Base-by-base conservation (phyloP, 768 basidiomycete genomes). In the Rhodosporidiobolus sp. region DNA sequence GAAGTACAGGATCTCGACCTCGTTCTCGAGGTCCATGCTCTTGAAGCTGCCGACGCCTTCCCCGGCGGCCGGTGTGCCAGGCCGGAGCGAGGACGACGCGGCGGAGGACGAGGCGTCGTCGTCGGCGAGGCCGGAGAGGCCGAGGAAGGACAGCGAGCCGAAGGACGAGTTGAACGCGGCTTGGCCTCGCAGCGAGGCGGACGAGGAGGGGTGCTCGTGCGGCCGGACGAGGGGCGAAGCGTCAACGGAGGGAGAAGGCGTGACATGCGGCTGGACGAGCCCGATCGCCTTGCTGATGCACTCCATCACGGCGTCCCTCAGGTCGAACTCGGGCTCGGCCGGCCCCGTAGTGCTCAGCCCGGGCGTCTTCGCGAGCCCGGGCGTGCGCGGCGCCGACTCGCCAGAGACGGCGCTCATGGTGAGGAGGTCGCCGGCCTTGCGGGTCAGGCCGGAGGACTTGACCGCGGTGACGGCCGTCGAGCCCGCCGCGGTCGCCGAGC, bases 241-340 rank as follows among this genome's bases (percentile, higher is more conserved):
- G 28, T 80, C 70, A 0, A 75, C 80, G 7, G 81, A 75, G 1
- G 69, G 66, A 0, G 73, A 56, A 0, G 66, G 63, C 5, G 71
- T 76, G n/a, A 65, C 54, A 60, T 92, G 88, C 7, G 94, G 91
- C 74, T 96, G 94, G 32, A 92, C 83, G 20, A 99, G 85, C 7
- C 96, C 96, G 69, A 99, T 98, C 4, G 93, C 95, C 80, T 95
- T 94, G 1, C 95, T 94, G 71, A 99, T 94, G 80, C 92, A 95
- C 1, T 90, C 90, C 92, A 98, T 94, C 45, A 99, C 94, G 76
- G 92, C 94, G 76, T 94, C 92, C 48, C 92, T 87, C n/a, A 98
- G 86, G 80, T 98, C 92, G 76, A 97, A 94, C 30, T 94, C 92
- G 34, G 89, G 89, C 5, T 62, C 14, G 82, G 30, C 46, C 38